Conservation (phyloP, 257 asterid genomes). For the Solanum rostratum region DNA sequence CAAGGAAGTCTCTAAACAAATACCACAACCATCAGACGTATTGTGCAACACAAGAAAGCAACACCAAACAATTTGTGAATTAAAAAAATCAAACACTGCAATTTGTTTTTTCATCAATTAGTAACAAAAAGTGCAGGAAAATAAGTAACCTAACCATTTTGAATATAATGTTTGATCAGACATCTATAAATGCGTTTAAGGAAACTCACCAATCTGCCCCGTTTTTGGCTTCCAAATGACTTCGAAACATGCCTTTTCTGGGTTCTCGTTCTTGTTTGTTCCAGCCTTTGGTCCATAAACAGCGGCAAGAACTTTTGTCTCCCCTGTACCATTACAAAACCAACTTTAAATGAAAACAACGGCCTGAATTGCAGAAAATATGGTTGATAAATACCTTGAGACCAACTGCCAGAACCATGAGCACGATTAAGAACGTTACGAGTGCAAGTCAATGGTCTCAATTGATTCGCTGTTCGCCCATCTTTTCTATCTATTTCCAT, state of each 20-base stretch:
- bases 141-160: background rate
- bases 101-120: background rate
- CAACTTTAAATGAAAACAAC: background rate
- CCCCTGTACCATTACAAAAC: conserved; percentile 31
- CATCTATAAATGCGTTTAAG: background rate
- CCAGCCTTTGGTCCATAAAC: conserved; percentile 96
- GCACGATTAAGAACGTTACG: conserved; percentile 76
- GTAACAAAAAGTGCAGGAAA: background rate
- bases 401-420: conserved; percentile 82
- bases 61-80: background rate
- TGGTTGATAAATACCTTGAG: conserved; percentile 17
- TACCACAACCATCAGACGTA: background rate
- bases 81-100: background rate
- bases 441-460: conserved; percentile 66
- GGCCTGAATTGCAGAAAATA: background rate
- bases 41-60: background rate
- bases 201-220: conserved; percentile 61
- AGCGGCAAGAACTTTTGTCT: conserved; percentile 90
- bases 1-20: background rate
- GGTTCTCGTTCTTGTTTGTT: conserved; percentile 87
- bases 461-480: conserved; percentile 68
- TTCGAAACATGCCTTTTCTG: conserved; percentile 84
- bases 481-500: conserved; percentile 68
- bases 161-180: background rate
- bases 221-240: conserved; percentile 88